Base-by-base conservation (phyloP, 306 rosid species). In the Trichosanthes cucumerina region DNA sequence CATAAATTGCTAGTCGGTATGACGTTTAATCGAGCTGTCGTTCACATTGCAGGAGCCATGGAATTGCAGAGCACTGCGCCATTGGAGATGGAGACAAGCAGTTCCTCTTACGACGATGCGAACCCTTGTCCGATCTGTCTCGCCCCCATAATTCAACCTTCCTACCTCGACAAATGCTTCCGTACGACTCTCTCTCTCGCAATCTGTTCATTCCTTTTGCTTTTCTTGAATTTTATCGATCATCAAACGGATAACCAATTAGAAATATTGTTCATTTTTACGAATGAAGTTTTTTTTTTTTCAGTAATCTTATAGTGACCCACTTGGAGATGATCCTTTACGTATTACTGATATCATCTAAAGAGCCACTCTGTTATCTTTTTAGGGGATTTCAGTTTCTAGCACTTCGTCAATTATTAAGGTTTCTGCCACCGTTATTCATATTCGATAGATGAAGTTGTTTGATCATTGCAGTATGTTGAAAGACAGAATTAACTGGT, bases 101-200 rank as follows among this genome's bases (percentile, higher is more conserved):
- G 56, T 70, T 53, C 88, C 2, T 33, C 82, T 23, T 64, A 59
- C 39, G 50, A 83, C 43, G 87, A 85, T 43, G 49, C 83, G 7
- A 76, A 80, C 81, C 83, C 83, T n/a, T 93, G 98, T 76, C 94
- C 97, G 52, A 91, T 93, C 76, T 93, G 94, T 82, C 90, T 91
- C 60, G 90, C 89, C 56, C 79, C 91, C 39, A 71, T 86, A 18
- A 10, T 76, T 86, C 90, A 88, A 81, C 76, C 84, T 39, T 93
- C 96, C 39, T 93, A 86, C 79, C 98, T 90, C 16, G 91, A 93
- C 53, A 84, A 85, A 75, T 93, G 97, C 81, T 84, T 88, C 60
- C 98, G 94, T 91, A 87, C 34, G 81, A 64, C 38, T 44, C 60
- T 21, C 50, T 76, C 66, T 79, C 84, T 77, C 72, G 59, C 47